Conservation (phyloP, 2,329 filamentous ascomycete species). For the Fusarium sororula region DNA sequence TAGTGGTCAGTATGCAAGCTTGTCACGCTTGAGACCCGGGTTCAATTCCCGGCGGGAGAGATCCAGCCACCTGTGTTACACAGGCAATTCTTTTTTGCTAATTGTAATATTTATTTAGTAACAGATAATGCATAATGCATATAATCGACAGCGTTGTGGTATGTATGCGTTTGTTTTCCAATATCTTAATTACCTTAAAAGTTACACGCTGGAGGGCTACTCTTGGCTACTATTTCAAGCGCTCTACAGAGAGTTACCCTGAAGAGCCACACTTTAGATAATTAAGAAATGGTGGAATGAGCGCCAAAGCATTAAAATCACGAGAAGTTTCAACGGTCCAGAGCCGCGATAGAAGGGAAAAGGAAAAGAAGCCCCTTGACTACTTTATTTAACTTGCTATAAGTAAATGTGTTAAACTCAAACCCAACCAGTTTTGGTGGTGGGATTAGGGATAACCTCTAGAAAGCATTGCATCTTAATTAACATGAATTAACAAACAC, state of each 20-base stretch:
- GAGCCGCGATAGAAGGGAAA: rapidly evolving
- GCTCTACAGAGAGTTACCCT: neutral
- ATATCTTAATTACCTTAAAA: neutral
- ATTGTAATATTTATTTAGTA: neutral
- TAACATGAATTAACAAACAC: too few relatives aligned
- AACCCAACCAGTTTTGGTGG: too few relatives aligned
- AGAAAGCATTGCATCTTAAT: too few relatives aligned
- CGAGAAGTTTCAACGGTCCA: rapidly evolving
- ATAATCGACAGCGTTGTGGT: rapidly evolving
- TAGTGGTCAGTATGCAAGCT: neutral
- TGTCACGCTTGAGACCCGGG: neutral
- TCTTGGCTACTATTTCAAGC: rapidly evolving
- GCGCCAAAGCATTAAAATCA: neutral
- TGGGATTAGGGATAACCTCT: too few relatives aligned
- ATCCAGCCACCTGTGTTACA: constrained; percentile 1
- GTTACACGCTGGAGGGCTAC: too few relatives aligned
- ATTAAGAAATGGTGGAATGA: neutral
- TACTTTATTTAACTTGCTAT: too few relatives aligned
- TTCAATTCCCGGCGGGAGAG: neutral
- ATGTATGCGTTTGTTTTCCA: rapidly evolving
- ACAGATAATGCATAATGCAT: rapidly evolving
- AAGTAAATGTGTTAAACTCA: too few relatives aligned
- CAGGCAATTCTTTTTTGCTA: neutral
- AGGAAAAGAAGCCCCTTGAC: rapidly evolving
- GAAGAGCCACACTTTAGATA: neutral